These are phyloP conservation scores for Colletotrichum sp. DNA, from an alignment of 2,329 filamentous ascomycete genomes.

Conservation along the genomic window DNA sequence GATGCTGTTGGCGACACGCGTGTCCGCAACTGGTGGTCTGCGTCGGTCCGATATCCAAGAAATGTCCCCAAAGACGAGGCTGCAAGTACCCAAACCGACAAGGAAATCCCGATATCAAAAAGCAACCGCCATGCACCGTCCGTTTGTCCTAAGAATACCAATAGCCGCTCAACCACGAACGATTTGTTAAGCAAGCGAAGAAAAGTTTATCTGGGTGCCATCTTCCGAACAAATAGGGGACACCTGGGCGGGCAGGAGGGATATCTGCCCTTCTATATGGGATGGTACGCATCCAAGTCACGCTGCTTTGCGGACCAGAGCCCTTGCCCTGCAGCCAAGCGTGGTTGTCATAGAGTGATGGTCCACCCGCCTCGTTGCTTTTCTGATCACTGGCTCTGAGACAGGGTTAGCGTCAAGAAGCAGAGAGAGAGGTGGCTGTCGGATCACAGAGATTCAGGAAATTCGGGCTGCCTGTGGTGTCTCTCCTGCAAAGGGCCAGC, in stretches of 20 bases:
- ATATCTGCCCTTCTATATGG: conserved; percentile 16
- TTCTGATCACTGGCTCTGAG: conserved; percentile 18
- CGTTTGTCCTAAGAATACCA: conserved; percentile 22
- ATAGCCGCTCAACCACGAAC: not conserved
- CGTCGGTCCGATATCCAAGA: not conserved
- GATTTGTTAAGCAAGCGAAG: not conserved
- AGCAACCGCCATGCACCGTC: conserved; percentile 15
- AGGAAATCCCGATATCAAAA: conserved; percentile 11
- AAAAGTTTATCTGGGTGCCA: conserved; percentile 8
- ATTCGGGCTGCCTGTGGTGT: conserved; percentile 15
- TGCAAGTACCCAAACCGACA: conserved; percentile 18
- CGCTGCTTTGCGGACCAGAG: conserved; percentile 2
- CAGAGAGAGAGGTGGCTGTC: not conserved
- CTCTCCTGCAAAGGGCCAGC: conserved; percentile 5
- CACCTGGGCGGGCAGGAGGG: not conserved
- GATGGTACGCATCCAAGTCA: not conserved
- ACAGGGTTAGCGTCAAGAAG: conserved; percentile 21
- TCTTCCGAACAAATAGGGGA: not conserved
- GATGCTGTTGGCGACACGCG: not conserved
- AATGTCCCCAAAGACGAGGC: conserved; percentile 2
- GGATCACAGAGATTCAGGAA: conserved; percentile 1
- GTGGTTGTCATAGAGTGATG: conserved; percentile 21
- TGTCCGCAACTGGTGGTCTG: not conserved
- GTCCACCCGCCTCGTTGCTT: conserved; percentile 18
- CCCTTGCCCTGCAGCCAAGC: conserved; percentile 22